Base-by-base conservation (phyloP, 345 rosid genomes). In the Salix purpurea region DNA sequence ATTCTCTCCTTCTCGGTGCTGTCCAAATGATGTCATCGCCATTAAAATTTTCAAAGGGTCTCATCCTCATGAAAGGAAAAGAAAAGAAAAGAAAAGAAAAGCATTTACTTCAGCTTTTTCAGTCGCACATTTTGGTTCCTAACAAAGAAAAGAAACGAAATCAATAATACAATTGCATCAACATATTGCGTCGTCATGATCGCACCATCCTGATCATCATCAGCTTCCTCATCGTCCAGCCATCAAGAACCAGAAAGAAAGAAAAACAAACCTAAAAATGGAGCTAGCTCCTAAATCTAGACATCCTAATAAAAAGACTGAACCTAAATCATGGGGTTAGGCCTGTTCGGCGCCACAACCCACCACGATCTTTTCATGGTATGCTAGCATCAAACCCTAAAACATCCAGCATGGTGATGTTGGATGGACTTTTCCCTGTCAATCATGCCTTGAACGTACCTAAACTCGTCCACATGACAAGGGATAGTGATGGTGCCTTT, bases 321-420 rank as follows among this genome's bases (percentile, higher is more conserved):
- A 9, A 26, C 26, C 71, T 69, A 39, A 23, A 18, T n/a, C 40
- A 36, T 52, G 11, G 86, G 79, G 85, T 82, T 77, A 78, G 82
- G 83, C 83, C 71, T 56, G 71, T 85, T 67, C 75, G 82, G 90
- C 87, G 76, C 84, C 83, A 39, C 75, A 80, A 81, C 82, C 42
- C 8, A 67, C 80, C 81, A 67, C 81, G 70, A 32, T 54, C 71
- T 65, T 18, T 44, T 48, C 52, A n/a, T 67, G 34, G 24, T 72
- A 13, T 39, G 24, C 23, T 19, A 40, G 16, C 14, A 75, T 67
- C 73, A 75, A 74, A 85, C 89, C 85, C 92, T 90, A 82, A 90
- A 91, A 82, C 96, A 91, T 1, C 91, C 91, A 40, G 81, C 80
- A 76, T 85, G 82, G 19, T 89, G 88, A 37, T 90, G 86, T 61